Evolutionary conservation across 495 filamentous ascomycete genomes (phyloP).

Genomic region (Chaetomium fimeti): DNA sequence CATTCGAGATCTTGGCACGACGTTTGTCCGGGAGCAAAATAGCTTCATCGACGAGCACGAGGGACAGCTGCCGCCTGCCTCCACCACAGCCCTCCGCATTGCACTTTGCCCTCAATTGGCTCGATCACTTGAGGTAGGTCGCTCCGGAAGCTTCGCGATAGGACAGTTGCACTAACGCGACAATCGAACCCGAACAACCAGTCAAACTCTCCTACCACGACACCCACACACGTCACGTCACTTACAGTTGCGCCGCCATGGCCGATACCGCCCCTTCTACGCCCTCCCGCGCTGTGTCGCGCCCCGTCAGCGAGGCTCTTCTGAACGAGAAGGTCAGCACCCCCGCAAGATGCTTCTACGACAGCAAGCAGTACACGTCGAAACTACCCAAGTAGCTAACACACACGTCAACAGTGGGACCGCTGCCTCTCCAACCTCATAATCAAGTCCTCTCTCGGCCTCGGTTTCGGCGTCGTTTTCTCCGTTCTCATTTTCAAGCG

Average conservation of each 20-base stretch:
- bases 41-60: constrained; percentile 22
- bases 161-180: not conserved
- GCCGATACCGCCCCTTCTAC: constrained; percentile 42
- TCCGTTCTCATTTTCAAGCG: constrained; percentile 97
- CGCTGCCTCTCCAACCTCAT: constrained; percentile 93
- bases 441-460: constrained; percentile 89
- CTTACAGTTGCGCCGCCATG: constrained; percentile 35
- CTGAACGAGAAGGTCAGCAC: constrained; percentile 86
- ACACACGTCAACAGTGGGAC: constrained; percentile 72
- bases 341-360: not conserved
- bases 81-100: constrained; percentile 7
- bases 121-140: constrained; percentile 7
- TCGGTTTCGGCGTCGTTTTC: constrained; percentile 96
- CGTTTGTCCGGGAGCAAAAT: constrained; percentile 21
- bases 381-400: constrained; percentile 13
- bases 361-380: not conserved
- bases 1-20: constrained; percentile 28
- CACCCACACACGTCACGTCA: constrained; percentile 7
- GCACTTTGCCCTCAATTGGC: constrained; percentile 14
- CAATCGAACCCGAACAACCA: not conserved
- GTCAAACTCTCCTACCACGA: not conserved
- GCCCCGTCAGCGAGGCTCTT: constrained; percentile 88
- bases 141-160: not conserved
- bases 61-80: constrained; percentile 5
- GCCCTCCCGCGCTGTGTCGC: constrained; percentile 47